Evolutionary conservation across 208 protist species (phyloP), one percentile per base, ranked within the genome.

Genomic region (Leishmania aethiopica): DNA sequence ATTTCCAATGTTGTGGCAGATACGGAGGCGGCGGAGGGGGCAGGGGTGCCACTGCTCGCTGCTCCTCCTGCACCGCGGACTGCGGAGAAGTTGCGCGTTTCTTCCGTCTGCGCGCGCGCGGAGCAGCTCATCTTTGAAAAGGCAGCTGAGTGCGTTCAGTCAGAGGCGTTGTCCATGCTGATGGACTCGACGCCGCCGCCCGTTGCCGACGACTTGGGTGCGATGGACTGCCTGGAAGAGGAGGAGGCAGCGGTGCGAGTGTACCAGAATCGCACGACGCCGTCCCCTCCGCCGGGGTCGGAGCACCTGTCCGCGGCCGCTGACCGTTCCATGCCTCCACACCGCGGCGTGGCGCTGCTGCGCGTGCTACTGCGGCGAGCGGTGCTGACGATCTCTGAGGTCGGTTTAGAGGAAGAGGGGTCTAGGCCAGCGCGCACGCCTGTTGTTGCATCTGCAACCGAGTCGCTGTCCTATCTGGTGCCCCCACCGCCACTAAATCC

Each of bases 321-420:
- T 49, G 66, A 62, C 72, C 35, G 35, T n/a, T 15, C 37, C 10
- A 64, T 82, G 45, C 75, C 78, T 67, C 67, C 83, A 22, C 79
- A 80, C 75, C 86, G 85, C 81, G 77, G 55, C 57, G 73, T 91
- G 53, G 85, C 86, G 7, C 81, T 94, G 74, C 78, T 94, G 74
- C 91, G 87, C 11, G 78, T 94, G 53, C 49, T 94, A 57, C 72
- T 90, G 74, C 88, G 92, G 80, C 91, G 89, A 57, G 85, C 85
- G 0, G 86, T 92, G 57, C 77, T 94, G 67, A 82, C 83, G 32
- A 57, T 69, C 7, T 37, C 70, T 11, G 74, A 82, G 69, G 73
- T 81, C 8, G 82, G 82, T 51, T 74, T 85, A 60, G 77, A 81
- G 72, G 42, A 59, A 37, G 72, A 85, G 64, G 71, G 17, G 13